Percentiles rank a stretch among this genome's conserved stretches.
phyloP scores from a whole-genome alignment of 2,329 filamentous ascomycete species.

The Claviceps maximensis region DNA sequence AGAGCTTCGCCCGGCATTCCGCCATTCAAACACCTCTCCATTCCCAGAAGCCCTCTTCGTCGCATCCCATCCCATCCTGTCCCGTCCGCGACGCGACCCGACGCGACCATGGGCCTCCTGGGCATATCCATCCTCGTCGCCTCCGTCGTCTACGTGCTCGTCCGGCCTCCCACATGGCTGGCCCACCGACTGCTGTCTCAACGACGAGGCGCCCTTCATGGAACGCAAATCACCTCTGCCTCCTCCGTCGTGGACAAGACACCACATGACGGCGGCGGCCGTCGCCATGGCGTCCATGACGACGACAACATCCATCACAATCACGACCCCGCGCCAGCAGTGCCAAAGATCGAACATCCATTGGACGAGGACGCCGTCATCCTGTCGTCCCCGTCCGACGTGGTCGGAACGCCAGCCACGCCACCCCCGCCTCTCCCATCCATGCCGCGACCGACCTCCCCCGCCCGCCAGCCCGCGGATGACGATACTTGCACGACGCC shows the following conservation, averaged over 20 bases:
- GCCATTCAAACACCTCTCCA: neutral
- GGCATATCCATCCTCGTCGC: constrained; percentile 50
- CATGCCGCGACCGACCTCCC: constrained; percentile 12
- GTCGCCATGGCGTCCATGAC: neutral
- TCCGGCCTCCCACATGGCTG: constrained; percentile 39
- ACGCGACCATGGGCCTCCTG: constrained; percentile 23
- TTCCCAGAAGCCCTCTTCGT: neutral
- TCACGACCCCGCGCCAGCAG: constrained; percentile 1
- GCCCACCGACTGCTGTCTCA: constrained; percentile 16
- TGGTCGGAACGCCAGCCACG: constrained; percentile 21
- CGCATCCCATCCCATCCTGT: neutral
- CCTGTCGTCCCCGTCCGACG: constrained; percentile 4
- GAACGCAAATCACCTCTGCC: constrained; percentile 4
- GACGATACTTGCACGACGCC: constrained; percentile 36
- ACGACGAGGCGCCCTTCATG: neutral
- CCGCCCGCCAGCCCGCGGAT: constrained; percentile 7
- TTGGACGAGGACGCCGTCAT: neutral
- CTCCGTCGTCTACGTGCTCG: constrained; percentile 43
- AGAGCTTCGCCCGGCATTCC: no score
- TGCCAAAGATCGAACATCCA: neutral
- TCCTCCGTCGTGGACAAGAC: neutral
- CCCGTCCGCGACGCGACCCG: neutral
- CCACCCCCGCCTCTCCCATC: constrained; percentile 23
- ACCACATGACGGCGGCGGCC: neutral
- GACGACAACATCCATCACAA: neutral